Evolutionary conservation across 2,329 filamentous ascomycete genomes (phyloP).

Genomic region (Aspergillus pseudonomiae): DNA sequence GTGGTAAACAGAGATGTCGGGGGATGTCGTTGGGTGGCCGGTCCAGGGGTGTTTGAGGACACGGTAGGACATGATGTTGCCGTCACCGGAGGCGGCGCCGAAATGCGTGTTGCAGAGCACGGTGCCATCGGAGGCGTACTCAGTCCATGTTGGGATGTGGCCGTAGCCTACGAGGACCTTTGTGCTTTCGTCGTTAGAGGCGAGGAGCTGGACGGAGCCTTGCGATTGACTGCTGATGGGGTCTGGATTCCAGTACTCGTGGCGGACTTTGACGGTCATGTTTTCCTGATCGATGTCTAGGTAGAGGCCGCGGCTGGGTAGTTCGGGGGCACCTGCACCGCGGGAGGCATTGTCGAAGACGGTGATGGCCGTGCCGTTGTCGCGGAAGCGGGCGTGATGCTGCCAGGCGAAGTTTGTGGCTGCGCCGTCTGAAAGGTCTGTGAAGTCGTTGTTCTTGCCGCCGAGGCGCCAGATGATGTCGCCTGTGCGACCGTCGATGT

Average conservation of each 20-base stretch:
- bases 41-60: slow-evolving; percentile 58
- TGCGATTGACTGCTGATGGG: slow-evolving; percentile 46
- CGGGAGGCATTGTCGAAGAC: slow-evolving; percentile 47
- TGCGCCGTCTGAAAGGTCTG: slow-evolving; percentile 42
- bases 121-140: slow-evolving; percentile 50
- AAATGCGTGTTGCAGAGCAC: slow-evolving; percentile 60
- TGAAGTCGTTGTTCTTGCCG: slow-evolving; percentile 49
- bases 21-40: slow-evolving; percentile 49
- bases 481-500: slow-evolving; percentile 48
- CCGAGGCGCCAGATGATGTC: slow-evolving; percentile 56
- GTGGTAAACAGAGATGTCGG: slow-evolving; percentile 25
- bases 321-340: slow-evolving; percentile 21
- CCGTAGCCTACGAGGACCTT: slow-evolving; percentile 57
- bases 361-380: slow-evolving; percentile 34
- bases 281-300: slow-evolving; percentile 44
- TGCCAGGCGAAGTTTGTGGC: slow-evolving; percentile 56
- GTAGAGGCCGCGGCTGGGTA: slow-evolving; percentile 49
- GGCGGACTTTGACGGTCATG: slow-evolving; percentile 49
- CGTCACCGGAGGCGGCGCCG: slow-evolving; percentile 34
- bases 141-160: slow-evolving; percentile 53
- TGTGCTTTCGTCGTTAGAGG: slow-evolving; percentile 24
- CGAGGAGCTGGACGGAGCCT: slow-evolving; percentile 49
- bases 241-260: slow-evolving; percentile 44
- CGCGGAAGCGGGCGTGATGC: slow-evolving; percentile 54
- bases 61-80: slow-evolving; percentile 54